Conservation (phyloP, 148 eudicot genomes). For the Salicornia ramosissima region DNA sequence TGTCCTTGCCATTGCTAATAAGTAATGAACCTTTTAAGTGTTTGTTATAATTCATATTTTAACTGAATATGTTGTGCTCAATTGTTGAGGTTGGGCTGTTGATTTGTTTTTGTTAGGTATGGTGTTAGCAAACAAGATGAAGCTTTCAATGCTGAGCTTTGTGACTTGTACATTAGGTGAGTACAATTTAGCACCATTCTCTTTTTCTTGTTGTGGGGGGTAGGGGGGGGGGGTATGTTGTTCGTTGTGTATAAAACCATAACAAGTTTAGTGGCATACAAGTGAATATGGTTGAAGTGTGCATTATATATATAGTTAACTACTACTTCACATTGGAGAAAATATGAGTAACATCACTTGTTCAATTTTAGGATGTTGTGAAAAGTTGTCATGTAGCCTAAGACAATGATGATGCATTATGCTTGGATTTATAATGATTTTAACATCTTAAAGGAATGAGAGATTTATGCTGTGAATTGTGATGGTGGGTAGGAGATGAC, state of each 20-base stretch:
- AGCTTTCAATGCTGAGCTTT: constrained; percentile 73
- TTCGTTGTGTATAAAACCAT: no score
- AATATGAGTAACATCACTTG: neutral
- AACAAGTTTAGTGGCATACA: neutral
- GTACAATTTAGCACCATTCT: neutral
- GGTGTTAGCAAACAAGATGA: constrained; percentile 91
- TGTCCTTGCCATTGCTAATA: constrained; percentile 59
- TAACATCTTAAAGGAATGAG: neutral
- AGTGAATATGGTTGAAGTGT: neutral
- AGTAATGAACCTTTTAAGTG: constrained; percentile 17
- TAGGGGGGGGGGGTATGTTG: no score
- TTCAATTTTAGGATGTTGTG: neutral
- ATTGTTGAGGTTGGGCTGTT: neutral
- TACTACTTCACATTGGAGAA: neutral
- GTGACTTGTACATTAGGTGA: constrained; percentile 78
- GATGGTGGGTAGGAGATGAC: no score
- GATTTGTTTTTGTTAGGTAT: constrained; percentile 36
- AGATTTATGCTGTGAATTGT: no score
- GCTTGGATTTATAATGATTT: neutral
- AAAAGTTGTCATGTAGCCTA: neutral
- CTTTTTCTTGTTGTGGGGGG: neutral
- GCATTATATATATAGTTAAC: neutral
- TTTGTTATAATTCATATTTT: neutral
- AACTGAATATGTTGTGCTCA: neutral
- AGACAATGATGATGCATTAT: neutral